Conservation (phyloP, 495 filamentous ascomycete genomes). For the Aspergillus bridgeri region DNA sequence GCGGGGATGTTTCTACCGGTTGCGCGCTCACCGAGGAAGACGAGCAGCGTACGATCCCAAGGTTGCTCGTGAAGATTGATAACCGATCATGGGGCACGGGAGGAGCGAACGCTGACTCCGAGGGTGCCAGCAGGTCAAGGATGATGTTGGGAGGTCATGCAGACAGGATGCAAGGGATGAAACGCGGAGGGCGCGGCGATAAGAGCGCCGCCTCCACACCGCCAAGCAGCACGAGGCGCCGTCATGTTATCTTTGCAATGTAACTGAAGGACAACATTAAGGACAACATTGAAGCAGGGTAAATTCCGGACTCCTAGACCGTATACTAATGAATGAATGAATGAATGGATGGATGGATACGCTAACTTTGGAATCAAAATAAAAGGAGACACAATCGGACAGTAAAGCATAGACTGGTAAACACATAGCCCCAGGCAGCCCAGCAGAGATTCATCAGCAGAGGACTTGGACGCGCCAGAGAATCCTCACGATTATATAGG, state of each 20-base stretch:
- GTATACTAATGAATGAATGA: slow-evolving; percentile 9
- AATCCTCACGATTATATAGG: slow-evolving; percentile 15
- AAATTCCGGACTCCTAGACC: slow-evolving; percentile 32
- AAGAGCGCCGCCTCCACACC: not conserved
- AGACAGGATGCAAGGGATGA: not conserved
- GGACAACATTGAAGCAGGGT: not conserved
- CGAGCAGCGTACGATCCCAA: not conserved
- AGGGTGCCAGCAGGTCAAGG: not conserved
- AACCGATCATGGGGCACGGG: not conserved
- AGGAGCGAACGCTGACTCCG: not conserved
- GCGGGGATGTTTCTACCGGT: not conserved
- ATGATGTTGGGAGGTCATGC: not conserved
- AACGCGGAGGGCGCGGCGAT: not conserved
- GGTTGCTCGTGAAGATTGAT: not conserved
- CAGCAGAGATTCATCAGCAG: not conserved
- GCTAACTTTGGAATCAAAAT: slow-evolving; percentile 4
- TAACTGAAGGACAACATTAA: too few species aligned
- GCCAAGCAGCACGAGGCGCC: not conserved
- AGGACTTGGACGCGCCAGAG: not conserved
- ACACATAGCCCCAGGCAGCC: not conserved
- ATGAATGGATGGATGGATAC: slow-evolving; percentile 9
- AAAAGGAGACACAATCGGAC: slow-evolving; percentile 3
- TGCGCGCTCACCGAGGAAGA: not conserved
- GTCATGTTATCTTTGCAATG: too few species aligned
- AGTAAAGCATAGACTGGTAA: not conserved